Percentiles rank a stretch among this genome's conserved stretches.
Conservation (phyloP, 495 filamentous ascomycete genomes). For the Penicillium longicatenatum region DNA sequence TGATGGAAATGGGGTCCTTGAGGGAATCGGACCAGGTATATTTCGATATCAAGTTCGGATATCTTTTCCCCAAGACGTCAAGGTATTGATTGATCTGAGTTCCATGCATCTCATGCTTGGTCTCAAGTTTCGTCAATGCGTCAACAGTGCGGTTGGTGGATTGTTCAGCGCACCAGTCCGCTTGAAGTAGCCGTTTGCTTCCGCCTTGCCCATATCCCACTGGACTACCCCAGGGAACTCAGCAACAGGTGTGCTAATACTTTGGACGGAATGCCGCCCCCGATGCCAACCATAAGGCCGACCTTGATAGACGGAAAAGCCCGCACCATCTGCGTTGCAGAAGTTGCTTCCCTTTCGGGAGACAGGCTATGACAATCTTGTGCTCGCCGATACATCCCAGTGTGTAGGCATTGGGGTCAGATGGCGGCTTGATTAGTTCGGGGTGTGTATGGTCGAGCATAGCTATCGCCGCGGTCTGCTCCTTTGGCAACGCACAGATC, state of each 20-base stretch:
- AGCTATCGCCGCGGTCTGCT: slow-evolving; percentile 21
- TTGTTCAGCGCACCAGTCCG: slow-evolving; percentile 24
- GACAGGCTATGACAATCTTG: slow-evolving; percentile 37
- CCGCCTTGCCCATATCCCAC: slow-evolving; percentile 26
- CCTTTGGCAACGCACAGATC: slow-evolving; percentile 29
- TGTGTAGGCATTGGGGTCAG: slow-evolving; percentile 34
- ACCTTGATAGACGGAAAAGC: slow-evolving; percentile 40
- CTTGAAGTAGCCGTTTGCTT: slow-evolving; percentile 16
- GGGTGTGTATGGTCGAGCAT: slow-evolving; percentile 25
- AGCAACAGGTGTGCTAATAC: slow-evolving; percentile 21
- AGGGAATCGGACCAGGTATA: not conserved
- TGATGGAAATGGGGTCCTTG: not conserved
- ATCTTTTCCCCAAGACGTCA: not conserved
- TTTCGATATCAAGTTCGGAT: not conserved
- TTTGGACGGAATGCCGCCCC: slow-evolving; percentile 36
- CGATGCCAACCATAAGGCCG: slow-evolving; percentile 47
- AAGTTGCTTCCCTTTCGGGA: slow-evolving; percentile 32
- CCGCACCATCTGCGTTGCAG: slow-evolving; percentile 30
- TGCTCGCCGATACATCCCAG: slow-evolving; percentile 33
- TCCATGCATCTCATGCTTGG: slow-evolving; percentile 18
- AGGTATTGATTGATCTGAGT: not conserved
- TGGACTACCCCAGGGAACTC: slow-evolving; percentile 22
- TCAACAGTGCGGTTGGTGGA: slow-evolving; percentile 8
- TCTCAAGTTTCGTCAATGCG: slow-evolving; percentile 5
- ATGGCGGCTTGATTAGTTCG: slow-evolving; percentile 6